Base-by-base conservation (phyloP, 176 grass and related monocot genomes). In the Melocanna baccifera region DNA sequence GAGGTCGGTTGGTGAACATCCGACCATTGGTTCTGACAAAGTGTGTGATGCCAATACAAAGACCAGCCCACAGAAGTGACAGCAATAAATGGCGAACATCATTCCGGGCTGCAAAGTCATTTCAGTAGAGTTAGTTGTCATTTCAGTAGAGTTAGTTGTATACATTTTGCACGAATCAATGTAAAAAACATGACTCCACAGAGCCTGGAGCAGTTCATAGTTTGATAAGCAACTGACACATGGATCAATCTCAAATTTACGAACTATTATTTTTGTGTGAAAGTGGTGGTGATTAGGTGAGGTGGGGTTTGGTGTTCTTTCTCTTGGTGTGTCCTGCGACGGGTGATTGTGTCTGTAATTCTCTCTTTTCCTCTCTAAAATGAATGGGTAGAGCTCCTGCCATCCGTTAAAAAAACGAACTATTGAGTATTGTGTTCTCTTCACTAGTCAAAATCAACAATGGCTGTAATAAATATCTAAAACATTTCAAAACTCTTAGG, bases 21-120 rank as follows among this genome's bases (percentile, higher is more conserved):
- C 91, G 84, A 9, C 96, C 96, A 67, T 99, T 95, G 76, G 81
- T 51, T 92, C 34, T 95, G 53, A 99, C 93, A 88, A 89, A 86
- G 58, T 82, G 86, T 57, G 88, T 86, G 77, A 99, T 87, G 5
- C 88, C 93, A 76, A 99, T 68, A 61, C 91, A 89, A 82, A 99
- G 77, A 62, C 89, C 91, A 62, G 96, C 90, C 93, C 93, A 99
- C 15, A 94, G n/a, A 91, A 96, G 82, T 71, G 91, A 88, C 36
- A 93, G 29, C 69, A 96, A n/a, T 72, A 94, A 88, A 86, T 99
- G 96, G 39, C 83, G 79, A 52, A 79, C 55, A 84, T 93, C 82
- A 32, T 59, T 94, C n/a, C 74, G 83, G 46, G 96, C 96, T 99
- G 93, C 82, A 85, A 74, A 84, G 62, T 68, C 40, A 71, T 69